Evolutionary conservation across 352 stramenopile genomes (phyloP).

Genomic region (Pythium periplocum): DNA sequence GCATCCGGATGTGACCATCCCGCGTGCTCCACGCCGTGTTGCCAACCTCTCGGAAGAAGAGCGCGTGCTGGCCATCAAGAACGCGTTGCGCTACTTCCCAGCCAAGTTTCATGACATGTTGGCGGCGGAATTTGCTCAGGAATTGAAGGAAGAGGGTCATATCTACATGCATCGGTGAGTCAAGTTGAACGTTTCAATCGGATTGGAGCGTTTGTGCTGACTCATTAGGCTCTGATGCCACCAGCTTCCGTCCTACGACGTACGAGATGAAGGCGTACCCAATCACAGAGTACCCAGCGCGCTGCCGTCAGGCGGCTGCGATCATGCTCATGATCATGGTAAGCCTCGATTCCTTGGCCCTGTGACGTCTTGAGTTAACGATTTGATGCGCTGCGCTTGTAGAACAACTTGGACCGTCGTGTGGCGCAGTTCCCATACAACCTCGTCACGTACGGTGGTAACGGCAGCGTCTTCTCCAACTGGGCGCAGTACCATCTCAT

Average conservation of each 20-base stretch:
- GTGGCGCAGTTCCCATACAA: conserved; percentile 88
- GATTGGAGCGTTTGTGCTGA: too few relatives aligned
- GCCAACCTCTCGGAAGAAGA: conserved; percentile 53
- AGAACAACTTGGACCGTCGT: conserved; percentile 82
- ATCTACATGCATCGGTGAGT: conserved; percentile 86
- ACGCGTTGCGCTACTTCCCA: conserved; percentile 87
- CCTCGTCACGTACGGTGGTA: conserved; percentile 87
- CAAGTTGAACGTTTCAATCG: too few relatives aligned
- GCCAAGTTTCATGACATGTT: conserved; percentile 55
- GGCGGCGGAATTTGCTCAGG: conserved; percentile 79
- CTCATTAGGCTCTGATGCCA: background rate
- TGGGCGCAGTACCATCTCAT: conserved; percentile 86
- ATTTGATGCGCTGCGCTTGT: background rate
- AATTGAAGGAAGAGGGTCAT: conserved; percentile 84
- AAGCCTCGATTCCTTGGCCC: background rate
- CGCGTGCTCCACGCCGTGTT: conserved; percentile 48
- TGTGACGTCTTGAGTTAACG: too few relatives aligned
- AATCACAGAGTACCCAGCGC: conserved; percentile 66
- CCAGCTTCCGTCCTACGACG: conserved; percentile 59
- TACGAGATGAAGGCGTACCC: conserved; percentile 90
- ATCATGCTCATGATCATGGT: conserved; percentile 90
- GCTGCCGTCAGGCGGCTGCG: conserved; percentile 66
- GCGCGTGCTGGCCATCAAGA: conserved; percentile 75
- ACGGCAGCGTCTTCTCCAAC: conserved; percentile 88
- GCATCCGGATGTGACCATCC: conserved; percentile 42